Percentiles rank a stretch among this genome's conserved stretches.
Conservation (phyloP, 1,284 basidiomycete genomes). For the Filobasidium uniguttulatum region DNA sequence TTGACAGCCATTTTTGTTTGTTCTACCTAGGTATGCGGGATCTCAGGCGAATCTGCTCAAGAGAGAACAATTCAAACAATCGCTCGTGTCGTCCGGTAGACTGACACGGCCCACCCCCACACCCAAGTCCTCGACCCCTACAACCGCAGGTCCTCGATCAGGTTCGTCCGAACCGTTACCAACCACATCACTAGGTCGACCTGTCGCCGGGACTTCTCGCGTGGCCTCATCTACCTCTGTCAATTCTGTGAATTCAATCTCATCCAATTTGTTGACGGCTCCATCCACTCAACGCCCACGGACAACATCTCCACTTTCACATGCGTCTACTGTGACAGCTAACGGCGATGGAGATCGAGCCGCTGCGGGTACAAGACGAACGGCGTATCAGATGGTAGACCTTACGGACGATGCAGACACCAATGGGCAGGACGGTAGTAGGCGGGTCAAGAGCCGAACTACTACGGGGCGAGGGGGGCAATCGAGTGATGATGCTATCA, state of each 20-base stretch:
- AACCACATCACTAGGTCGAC: constrained; percentile 6
- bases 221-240: constrained; percentile 10
- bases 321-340: background rate
- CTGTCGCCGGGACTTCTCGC: constrained; percentile 7
- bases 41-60: constrained; percentile 2
- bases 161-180: background rate
- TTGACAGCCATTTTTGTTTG: background rate
- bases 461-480: background rate
- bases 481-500: background rate
- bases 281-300: background rate
- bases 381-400: background rate
- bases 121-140: background rate
- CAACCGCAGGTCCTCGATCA: background rate
- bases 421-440: background rate
- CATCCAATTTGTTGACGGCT: background rate
- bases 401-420: background rate
- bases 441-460: background rate
- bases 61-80: constrained; percentile 6
- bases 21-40: constrained; percentile 1
- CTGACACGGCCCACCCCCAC: background rate
- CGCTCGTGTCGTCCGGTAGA: background rate
- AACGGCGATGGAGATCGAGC: background rate
- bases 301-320: background rate
- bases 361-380: background rate
- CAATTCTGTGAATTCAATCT: background rate